phyloP scores from a whole-genome alignment of 345 rosid genomes.

The Citrus glauca region DNA sequence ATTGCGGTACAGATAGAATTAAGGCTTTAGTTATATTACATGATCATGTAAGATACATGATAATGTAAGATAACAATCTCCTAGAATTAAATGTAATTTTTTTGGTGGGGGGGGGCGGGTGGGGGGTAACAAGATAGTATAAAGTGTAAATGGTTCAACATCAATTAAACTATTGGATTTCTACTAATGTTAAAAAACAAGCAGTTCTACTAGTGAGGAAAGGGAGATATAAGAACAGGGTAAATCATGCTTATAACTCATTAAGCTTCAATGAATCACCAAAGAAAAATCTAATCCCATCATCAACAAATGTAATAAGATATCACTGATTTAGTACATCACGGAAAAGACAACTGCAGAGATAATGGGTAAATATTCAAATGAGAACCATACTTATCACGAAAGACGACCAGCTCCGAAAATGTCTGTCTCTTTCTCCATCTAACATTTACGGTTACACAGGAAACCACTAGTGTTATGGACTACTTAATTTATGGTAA shows the following conservation, averaged over 20 bases:
- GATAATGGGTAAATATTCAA: neutral
- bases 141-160: neutral
- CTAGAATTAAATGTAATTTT: neutral
- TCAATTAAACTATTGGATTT: neutral
- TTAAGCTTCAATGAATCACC: neutral
- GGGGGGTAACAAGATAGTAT: too few relatives aligned
- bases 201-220: neutral
- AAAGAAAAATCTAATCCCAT: neutral
- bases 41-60: too few relatives aligned
- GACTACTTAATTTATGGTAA: neutral
- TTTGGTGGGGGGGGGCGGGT: too few relatives aligned
- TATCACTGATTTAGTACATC: neutral
- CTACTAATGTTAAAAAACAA: neutral
- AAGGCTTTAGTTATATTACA: too few relatives aligned
- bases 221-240: neutral
- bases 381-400: neutral
- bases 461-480: neutral
- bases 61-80: too few relatives aligned
- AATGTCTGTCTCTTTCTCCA: neutral
- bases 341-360: neutral
- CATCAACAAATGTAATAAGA: neutral
- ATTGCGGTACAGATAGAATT: neutral
- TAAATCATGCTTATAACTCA: neutral
- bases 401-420: neutral
- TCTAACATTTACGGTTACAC: neutral